A percentile compares a stretch with the other conserved stretches of the same genome.
phyloP scores from a whole-genome alignment of 352 stramenopile species.

The Saprolegnia parasitica region DNA sequence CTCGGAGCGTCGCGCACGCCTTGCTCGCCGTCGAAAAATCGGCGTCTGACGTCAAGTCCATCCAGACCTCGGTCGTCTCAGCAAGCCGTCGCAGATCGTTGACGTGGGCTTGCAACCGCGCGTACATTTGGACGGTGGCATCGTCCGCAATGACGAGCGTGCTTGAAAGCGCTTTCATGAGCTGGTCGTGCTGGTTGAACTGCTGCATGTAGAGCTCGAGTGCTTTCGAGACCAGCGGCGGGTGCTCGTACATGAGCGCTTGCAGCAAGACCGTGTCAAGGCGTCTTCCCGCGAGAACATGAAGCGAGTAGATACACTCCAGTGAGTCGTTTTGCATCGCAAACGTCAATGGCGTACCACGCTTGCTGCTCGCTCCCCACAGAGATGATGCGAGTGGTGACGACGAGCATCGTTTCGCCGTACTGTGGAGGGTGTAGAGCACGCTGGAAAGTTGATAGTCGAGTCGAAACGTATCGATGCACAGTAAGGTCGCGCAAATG shows the following conservation, averaged over 20 bases:
- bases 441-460: slow-evolving; percentile 64
- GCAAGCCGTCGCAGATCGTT: slow-evolving; percentile 53
- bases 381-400: too few species aligned
- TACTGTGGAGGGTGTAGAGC: slow-evolving; percentile 23
- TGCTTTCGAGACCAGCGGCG: slow-evolving; percentile 61
- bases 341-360: slow-evolving; percentile 24
- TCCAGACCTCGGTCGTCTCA: slow-evolving; percentile 76
- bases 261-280: slow-evolving; percentile 65
- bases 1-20: slow-evolving; percentile 41
- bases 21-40: slow-evolving; percentile 58
- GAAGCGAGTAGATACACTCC: slow-evolving; percentile 59
- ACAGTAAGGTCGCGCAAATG: slow-evolving; percentile 54
- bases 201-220: slow-evolving; percentile 66
- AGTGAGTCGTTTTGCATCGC: slow-evolving; percentile 40
- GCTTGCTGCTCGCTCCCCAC: neutral
- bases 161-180: slow-evolving; percentile 59
- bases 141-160: slow-evolving; percentile 55
- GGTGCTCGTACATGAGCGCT: slow-evolving; percentile 77
- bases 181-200: slow-evolving; percentile 66
- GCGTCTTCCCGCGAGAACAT: slow-evolving; percentile 37
- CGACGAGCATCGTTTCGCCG: neutral
- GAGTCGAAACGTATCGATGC: slow-evolving; percentile 53
- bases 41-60: slow-evolving; percentile 68
- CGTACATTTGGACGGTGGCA: slow-evolving; percentile 62
- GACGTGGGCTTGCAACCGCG: slow-evolving; percentile 60